phyloP scores from a whole-genome alignment of 257 asterid genomes.

The Avicennia marina region DNA sequence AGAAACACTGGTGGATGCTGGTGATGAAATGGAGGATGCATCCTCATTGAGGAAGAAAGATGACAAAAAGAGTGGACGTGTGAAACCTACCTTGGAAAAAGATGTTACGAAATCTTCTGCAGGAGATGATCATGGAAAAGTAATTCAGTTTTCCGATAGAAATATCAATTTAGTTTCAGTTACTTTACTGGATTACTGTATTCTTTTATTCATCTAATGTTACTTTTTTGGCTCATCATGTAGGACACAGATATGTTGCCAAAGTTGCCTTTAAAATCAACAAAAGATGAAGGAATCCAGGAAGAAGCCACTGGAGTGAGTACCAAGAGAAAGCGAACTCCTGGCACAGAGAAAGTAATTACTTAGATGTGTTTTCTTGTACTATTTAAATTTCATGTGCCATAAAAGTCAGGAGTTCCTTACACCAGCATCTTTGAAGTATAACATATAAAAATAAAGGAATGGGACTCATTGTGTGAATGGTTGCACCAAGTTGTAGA shows the following conservation, averaged over 20 bases:
- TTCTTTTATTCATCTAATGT: constrained; percentile 7
- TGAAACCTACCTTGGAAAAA: constrained; percentile 41
- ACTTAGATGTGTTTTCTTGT: background rate
- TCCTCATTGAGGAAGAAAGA: constrained; percentile 37
- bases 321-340: constrained; percentile 63
- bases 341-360: constrained; percentile 54
- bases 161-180: constrained; percentile 9
- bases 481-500: background rate
- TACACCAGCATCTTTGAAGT: constrained; percentile 11
- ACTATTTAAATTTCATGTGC: constrained; percentile 4
- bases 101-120: constrained; percentile 35
- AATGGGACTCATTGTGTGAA: background rate
- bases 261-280: constrained; percentile 46
- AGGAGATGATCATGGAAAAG: constrained; percentile 44
- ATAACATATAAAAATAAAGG: constrained; percentile 4
- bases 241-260: constrained; percentile 41
- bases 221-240: constrained; percentile 14
- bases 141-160: constrained; percentile 21
- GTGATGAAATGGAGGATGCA: constrained; percentile 30
- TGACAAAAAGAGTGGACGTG: constrained; percentile 46
- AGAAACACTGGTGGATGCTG: constrained; percentile 26
- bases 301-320: constrained; percentile 49
- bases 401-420: constrained; percentile 4
- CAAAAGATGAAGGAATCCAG: constrained; percentile 34
- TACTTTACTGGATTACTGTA: constrained; percentile 7